Evolutionary conservation across 2,329 filamentous ascomycete species (phyloP), one percentile per base, ranked within the genome.

Genomic region (Talaromyces albobiverticillius): DNA sequence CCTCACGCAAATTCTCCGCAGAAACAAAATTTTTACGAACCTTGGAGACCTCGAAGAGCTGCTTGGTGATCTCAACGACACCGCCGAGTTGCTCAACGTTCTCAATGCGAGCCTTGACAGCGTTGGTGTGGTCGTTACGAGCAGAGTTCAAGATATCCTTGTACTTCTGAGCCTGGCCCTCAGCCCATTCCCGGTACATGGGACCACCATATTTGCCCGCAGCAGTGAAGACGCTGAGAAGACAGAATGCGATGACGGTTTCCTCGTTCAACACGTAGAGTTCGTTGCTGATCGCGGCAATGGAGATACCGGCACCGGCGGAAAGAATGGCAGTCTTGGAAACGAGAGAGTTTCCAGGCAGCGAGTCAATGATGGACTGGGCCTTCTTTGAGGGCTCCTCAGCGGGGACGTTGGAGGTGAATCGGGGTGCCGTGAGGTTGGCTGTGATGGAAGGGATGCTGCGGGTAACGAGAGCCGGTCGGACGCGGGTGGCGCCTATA

Each of bases 201-300:
- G 94, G 94, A 53, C 93, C 94, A 69, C 89, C 91, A 74, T 90
- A 96, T 79, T 95, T 94, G 80, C 90, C 93, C 67, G 96, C 83
- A 60, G 86, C 90, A 70, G 82, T 87, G 88, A 95, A 99, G 72
- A 97, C 89, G 73, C 88, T 90, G 71, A 97, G 81, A 68, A 99
- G 82, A 76, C 89, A 94, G 79, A 99, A 84, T 63, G 90, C 89
- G 71, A 95, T 89, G 72, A 99, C 89, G 61, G 92, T 89, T 82
- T 99, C 94, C 83, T 99, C 94, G 81, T 99, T 99, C 79, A 99
- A 83, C 74, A 99, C 91, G 79, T 96, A 97, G 82, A 97, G 91
- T 85, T 99, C 94, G 80, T 95, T 99, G 86, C 89, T 95, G 79
- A 99, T 91, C 70, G 91, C 94, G 73, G 94, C 95, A 75, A 95